Conservation (phyloP, 2,329 filamentous ascomycete species). For the Dactylellina sp. region DNA sequence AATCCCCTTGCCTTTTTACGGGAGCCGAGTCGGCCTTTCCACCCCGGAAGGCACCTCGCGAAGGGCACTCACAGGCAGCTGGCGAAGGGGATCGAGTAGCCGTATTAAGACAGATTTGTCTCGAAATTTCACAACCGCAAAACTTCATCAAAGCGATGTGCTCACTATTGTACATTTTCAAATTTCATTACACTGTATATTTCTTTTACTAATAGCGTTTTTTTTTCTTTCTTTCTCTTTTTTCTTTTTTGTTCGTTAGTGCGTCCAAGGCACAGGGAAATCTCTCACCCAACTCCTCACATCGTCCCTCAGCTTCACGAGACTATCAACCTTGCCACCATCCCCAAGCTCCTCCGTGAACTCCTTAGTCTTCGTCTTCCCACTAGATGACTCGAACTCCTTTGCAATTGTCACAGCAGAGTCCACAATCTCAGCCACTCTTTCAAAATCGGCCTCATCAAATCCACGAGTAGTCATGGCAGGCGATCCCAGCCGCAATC, state of each 20-base stretch:
- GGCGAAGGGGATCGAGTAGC: conserved; percentile 14
- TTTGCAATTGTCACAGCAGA: conserved; percentile 82
- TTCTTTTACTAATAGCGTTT: conserved; percentile 56
- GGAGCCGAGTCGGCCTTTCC: conserved; percentile 29
- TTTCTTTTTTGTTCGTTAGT: conserved; percentile 16
- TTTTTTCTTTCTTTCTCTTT: background rate
- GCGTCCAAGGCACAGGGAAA: conserved; percentile 75
- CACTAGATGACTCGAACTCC: conserved; percentile 75
- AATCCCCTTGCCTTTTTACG: conserved; percentile 32
- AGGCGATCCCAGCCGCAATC: conserved; percentile 91
- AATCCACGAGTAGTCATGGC: conserved; percentile 99
- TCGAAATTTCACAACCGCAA: conserved; percentile 12
- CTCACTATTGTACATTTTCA: conserved; percentile 21
- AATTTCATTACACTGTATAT: background rate
- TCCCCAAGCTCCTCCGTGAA: conserved; percentile 77
- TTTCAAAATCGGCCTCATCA: conserved; percentile 84
- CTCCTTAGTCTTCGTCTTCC: conserved; percentile 75
- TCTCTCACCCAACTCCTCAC: conserved; percentile 83
- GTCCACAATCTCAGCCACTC: conserved; percentile 87
- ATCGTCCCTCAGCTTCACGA: conserved; percentile 78
- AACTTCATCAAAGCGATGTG: background rate
- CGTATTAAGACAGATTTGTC: conserved; percentile 23
- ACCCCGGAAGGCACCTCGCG: conserved; percentile 34
- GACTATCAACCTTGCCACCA: conserved; percentile 76
- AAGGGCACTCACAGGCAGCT: background rate